Base-by-base conservation (phyloP, 1,139 yeast species). In the Zhuliangozyma parablackwelliae region DNA sequence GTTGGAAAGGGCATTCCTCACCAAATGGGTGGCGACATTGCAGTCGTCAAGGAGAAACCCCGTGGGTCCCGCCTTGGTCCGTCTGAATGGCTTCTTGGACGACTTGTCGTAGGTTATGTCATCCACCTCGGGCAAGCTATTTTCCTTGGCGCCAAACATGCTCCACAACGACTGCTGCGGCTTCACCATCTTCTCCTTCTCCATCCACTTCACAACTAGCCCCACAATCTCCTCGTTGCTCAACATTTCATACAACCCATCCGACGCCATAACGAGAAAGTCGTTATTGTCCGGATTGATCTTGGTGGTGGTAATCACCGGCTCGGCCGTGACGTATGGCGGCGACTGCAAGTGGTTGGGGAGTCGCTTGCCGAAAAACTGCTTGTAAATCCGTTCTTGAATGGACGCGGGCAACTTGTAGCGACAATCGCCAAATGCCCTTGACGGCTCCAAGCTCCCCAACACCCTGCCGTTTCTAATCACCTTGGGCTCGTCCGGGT, bases 401-500 rank as follows among this genome's bases (percentile, higher is more conserved):
- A 87, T 74, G 25, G 81, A 80, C 2, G 72, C 72, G 24, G 86
- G 83, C 24, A 88, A 71, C 57, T 92, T 92, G 59, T 88, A 92
- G 45, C 96, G 75, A 44, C 96, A 95, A 61, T 92, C 99, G 33
- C 99, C 98, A 69, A 92, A 94, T 1, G 97, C 96, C 51, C 98
- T 73, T 0, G 96, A 80, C 5, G 99, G 98, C 59, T 94, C 98
- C 45, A 92, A 72, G n/a, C 90, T 79, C 0, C 99, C 99, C 49
- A 92, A 72, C 5, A 94, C 86, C 48, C 98, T 75, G 5, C 98
- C 98, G 45, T 87, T 80, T 50, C 88, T 76, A 21, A 90, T 80
- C 28, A 83, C 92, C 40, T 79, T 78, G 24, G 88, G 82, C 60
- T 92, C 97, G 43, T 82, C 82, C 1, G 98, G 98, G 60, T 92